phyloP scores from a whole-genome alignment of 495 filamentous ascomycete species.

The Bacidia rubella region DNA sequence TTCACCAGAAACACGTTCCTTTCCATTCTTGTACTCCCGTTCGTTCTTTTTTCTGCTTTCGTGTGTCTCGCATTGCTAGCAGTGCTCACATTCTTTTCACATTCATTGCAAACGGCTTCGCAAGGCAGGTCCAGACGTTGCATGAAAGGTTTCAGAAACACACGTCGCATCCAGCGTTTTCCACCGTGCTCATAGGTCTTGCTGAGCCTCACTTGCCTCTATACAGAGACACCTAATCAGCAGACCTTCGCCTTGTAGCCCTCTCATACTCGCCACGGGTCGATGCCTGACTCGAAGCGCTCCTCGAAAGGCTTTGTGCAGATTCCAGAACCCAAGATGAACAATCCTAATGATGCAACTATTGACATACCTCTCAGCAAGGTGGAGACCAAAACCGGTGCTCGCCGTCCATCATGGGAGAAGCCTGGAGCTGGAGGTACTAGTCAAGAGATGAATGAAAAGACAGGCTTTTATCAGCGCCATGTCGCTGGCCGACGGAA shows the following conservation, averaged over 20 bases:
- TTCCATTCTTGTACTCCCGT: neutral
- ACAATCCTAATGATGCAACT: conserved; percentile 41
- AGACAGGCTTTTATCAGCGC: conserved; percentile 22
- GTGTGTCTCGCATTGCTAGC: neutral
- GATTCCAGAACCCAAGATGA: conserved; percentile 26
- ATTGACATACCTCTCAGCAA: conserved; percentile 44
- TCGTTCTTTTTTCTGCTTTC: neutral
- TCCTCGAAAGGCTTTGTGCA: conserved; percentile 32
- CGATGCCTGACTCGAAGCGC: conserved; percentile 15
- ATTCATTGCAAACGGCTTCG: neutral
- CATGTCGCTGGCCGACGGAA: conserved; percentile 46
- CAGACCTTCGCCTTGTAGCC: no score
- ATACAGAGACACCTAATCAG: no score
- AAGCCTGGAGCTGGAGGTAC: conserved; percentile 3
- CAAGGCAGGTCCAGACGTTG: neutral
- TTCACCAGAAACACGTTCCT: neutral
- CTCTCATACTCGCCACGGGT: neutral
- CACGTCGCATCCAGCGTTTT: neutral
- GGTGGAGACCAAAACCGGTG: conserved; percentile 30
- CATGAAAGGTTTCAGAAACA: neutral
- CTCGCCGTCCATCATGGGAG: conserved; percentile 23
- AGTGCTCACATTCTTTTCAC: neutral
- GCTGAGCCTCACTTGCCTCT: no score
- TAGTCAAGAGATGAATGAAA: conserved; percentile 15
- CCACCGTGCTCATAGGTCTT: neutral